Evolutionary conservation across 2,329 filamentous ascomycete genomes (phyloP).

Genomic region (Diplodia corticola): DNA sequence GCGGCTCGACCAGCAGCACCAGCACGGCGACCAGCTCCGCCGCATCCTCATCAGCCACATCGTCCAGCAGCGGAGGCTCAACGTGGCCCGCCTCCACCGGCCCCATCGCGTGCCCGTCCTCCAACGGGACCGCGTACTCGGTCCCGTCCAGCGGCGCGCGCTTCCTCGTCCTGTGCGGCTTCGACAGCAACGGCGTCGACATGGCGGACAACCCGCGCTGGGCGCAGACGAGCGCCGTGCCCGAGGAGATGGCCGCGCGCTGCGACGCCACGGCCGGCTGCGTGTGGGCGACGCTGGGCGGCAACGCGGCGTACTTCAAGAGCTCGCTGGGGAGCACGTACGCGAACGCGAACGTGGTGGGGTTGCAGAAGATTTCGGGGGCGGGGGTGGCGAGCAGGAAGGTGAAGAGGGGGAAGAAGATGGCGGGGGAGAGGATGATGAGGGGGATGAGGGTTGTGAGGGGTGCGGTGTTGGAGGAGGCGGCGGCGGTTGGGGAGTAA

Average conservation of each 20-base stretch:
- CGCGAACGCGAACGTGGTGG: neutral
- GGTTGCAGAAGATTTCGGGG: neutral
- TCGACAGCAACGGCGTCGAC: neutral
- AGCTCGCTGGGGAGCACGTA: neutral
- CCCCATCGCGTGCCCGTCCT: neutral
- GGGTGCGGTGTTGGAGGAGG: too few species aligned
- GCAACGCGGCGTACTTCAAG: constrained; percentile 12
- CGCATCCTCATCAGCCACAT: neutral
- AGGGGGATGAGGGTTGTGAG: neutral
- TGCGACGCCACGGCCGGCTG: constrained; percentile 2
- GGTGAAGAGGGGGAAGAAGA: neutral
- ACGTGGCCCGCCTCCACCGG: neutral
- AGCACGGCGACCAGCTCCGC: neutral
- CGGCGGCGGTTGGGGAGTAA: neutral
- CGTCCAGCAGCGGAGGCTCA: neutral
- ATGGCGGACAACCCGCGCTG: constrained; percentile 12
- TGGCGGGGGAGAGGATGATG: neutral
- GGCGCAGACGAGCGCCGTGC: neutral
- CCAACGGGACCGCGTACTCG: constrained; percentile 6
- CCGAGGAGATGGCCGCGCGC: neutral
- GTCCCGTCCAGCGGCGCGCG: neutral
- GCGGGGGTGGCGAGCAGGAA: neutral
- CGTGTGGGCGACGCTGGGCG: neutral
- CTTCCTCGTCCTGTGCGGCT: constrained; percentile 1
- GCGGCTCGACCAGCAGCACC: neutral